Conservation (phyloP, 148 eudicot genomes). For the Dysphania ambrosioides region DNA sequence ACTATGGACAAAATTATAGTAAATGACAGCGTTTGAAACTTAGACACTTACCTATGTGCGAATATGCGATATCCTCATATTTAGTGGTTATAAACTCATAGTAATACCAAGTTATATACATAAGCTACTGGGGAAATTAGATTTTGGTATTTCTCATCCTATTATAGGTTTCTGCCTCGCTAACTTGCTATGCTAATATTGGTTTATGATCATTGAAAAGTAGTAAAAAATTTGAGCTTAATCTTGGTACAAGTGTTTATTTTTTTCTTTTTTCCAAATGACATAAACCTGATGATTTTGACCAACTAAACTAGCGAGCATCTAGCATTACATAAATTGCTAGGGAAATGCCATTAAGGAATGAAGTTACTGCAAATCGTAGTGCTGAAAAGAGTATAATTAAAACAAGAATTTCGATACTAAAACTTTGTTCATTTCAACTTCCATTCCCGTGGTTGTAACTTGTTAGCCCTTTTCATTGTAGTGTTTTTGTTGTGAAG, state of each 20-base stretch:
- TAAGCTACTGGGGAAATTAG: neutral
- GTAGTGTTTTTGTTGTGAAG: neutral
- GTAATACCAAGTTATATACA: neutral
- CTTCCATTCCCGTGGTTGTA: neutral
- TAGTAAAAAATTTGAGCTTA: neutral
- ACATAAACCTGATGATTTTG: too few species aligned
- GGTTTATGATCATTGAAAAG: neutral
- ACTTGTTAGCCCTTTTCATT: neutral
- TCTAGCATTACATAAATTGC: neutral
- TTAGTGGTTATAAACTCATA: too few species aligned
- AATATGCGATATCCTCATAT: too few species aligned
- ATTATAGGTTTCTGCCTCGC: neutral
- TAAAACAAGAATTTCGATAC: neutral
- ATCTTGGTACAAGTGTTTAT: too few species aligned
- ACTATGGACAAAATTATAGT: too few species aligned
- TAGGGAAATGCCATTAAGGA: neutral
- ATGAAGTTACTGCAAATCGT: neutral
- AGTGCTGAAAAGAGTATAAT: neutral
- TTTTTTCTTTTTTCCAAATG: too few species aligned
- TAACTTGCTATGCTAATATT: neutral
- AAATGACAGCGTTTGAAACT: neutral
- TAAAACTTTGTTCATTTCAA: neutral
- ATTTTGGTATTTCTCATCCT: neutral
- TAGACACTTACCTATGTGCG: neutral
- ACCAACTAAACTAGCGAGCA: too few species aligned